Base-by-base conservation (phyloP, 345 rosid genomes). In the Pistacia integerrima region DNA sequence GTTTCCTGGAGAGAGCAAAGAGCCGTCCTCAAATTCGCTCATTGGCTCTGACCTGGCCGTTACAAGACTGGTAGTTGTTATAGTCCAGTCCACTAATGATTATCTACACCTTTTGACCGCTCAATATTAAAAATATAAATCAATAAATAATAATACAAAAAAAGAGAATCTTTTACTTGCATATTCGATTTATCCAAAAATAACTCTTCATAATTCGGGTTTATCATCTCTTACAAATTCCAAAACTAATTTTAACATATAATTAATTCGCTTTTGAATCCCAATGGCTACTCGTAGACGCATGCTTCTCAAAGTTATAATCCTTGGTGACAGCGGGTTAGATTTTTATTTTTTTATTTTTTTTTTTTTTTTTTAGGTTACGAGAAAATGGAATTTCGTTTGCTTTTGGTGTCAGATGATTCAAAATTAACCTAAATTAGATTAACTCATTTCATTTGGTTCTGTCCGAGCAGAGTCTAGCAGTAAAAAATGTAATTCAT, bases 271-370 rank as follows among this genome's bases (percentile, higher is more conserved):
- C 28, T 52, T 73, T 69, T 22, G 79, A 67, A 56, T 72, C 9
- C n/a, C 49, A 63, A 91, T 93, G 97, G 88, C 98, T 74, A 87
- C 97, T 62, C 93, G 97, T 55, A 81, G 98, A 67, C 90, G 93
- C 69, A 89, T 88, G 89, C 96, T 93, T 65, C 76, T 90, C 13
- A 91, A 91, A 88, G 93, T 93, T 83, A 93, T 93, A 65, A 90
- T 93, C 25, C 97, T 93, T 74, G 97, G 97, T 5, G 98, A 93
- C 74, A 91, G 97, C 82, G 98, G 94, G 98, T 93, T 17, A 67
- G 70, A 22, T 22, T 22, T 71, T 67, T 67, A 51, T 48, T 67
- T 67, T 51, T 36, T 3, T 17, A 36, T 61, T 67, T 67, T 57
- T 48, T 67, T 67, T 51, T 36, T 3, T 17, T 48, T 61, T 46